Evolutionary conservation across 1,284 basidiomycete species (phyloP).

Genomic region (Retiboletus flavoniger): DNA sequence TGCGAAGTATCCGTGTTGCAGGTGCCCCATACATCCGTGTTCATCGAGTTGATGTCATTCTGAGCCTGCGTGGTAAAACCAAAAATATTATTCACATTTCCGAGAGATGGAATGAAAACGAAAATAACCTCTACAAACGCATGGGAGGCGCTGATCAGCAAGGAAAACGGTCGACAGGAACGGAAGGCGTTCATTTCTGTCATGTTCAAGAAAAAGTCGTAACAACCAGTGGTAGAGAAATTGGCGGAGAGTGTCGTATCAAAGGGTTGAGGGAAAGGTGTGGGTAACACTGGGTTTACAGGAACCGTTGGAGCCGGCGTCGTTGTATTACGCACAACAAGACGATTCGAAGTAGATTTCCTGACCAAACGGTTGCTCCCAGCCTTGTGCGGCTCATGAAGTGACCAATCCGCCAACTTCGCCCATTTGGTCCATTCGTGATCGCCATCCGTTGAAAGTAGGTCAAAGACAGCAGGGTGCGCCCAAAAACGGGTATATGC

Average conservation of each 20-base stretch:
- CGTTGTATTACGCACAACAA: constrained; percentile 14
- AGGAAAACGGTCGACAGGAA: constrained; percentile 71
- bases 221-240: constrained; percentile 62
- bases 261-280: constrained; percentile 75
- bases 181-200: constrained; percentile 59
- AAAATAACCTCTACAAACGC: constrained; percentile 53
- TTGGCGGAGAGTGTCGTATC: constrained; percentile 62
- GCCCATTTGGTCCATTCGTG: constrained; percentile 28
- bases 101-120: constrained; percentile 18
- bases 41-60: constrained; percentile 60
- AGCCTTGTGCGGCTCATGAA: constrained; percentile 42
- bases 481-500: constrained; percentile 48
- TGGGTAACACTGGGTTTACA: constrained; percentile 49
- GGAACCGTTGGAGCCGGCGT: constrained; percentile 42
- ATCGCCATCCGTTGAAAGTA: constrained; percentile 34
- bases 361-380: background rate
- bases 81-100: constrained; percentile 7
- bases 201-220: constrained; percentile 72
- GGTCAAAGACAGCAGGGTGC: constrained; percentile 48
- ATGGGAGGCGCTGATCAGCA: constrained; percentile 60
- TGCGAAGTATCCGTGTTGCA: constrained; percentile 59
- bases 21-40: constrained; percentile 71
- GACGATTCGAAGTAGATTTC: background rate
- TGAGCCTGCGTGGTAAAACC: constrained; percentile 50
- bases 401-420: constrained; percentile 35